Percentiles rank a stretch among this genome's conserved stretches.
Evolutionary conservation across 352 stramenopile species (phyloP).

Genomic region (Elongisporangium anandrum): DNA sequence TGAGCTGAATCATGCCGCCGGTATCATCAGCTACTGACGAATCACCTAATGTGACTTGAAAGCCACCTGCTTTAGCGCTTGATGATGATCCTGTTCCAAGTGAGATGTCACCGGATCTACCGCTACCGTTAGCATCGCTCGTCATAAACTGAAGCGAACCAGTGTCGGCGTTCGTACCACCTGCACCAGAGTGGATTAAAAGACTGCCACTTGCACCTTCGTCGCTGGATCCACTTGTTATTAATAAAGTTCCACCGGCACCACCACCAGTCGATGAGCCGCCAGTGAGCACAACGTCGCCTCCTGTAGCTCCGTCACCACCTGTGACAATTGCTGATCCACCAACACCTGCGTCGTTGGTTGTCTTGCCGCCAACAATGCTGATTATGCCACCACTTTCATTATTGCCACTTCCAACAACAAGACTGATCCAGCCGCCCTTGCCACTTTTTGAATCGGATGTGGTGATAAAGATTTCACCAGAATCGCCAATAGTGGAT

Average conservation of each 20-base stretch:
- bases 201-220: conserved; percentile 9
- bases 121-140: conserved; percentile 15
- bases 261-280: conserved; percentile 7
- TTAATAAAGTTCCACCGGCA: conserved; percentile 15
- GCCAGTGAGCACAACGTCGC: conserved; percentile 17
- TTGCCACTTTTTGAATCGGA: conserved; percentile 12
- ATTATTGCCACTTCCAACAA: background rate
- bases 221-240: conserved; percentile 18
- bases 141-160: conserved; percentile 27
- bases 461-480: conserved; percentile 24
- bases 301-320: conserved; percentile 20
- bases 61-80: conserved; percentile 25
- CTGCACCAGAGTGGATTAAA: conserved; percentile 16
- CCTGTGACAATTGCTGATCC: conserved; percentile 21
- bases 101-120: conserved; percentile 30
- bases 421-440: conserved; percentile 20
- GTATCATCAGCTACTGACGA: conserved; percentile 16
- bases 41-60: conserved; percentile 28
- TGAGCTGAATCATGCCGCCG: conserved; percentile 27
- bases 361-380: conserved; percentile 19
- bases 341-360: conserved; percentile 21
- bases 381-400: conserved; percentile 9
- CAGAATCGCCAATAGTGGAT: conserved; percentile 11
- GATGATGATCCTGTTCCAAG: conserved; percentile 26
- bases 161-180: conserved; percentile 17